Evolutionary conservation across 441 rosid genomes (phyloP), one percentile per base, ranked within the genome.

Genomic region (Codiaeum variegatum): DNA sequence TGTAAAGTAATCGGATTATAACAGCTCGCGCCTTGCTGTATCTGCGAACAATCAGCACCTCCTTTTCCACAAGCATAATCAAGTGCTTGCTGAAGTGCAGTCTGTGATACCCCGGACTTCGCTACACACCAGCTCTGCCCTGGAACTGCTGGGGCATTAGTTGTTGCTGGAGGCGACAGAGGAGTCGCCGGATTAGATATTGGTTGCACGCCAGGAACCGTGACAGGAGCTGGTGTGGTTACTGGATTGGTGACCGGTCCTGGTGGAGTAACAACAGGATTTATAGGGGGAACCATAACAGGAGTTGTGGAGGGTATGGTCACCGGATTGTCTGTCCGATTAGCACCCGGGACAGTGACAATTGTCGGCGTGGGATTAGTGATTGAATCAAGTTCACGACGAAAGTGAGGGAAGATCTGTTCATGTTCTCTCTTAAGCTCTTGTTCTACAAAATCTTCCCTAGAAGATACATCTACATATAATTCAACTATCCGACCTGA

Each of bases 61-160:
- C 94, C 97, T n/a, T 77, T 75, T 19, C 99, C 99, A 54, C 99
- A 93, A 0, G 99, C 99, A 74, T 93, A 96, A 80, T 96, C 98
- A 79, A 96, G 82, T 8, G 88, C 99, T 7, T 76, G 32, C 73
- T 96, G 99, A 49, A 93, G 83, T 7, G 87, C 76, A 52, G 78
- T 69, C 73, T 86, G 86, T 3, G 84, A 32, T 0, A 73, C 88
- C 78, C 98, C 97, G 21, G 76, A 72, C 83, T 61, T 90, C 21
- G 91, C 97, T 49, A 90, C 82, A 55, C 99, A 96, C 97, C 98
- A 96, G 83, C 89, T 87, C 81, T 91, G 96, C 47, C 97, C 95
- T 66, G 88, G 76, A 80, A 47, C 63, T 29, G 88, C 87, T 8
- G 99, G 92, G 69, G 90, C 81, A 81, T 85, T 88, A 62, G 88